phyloP scores from a whole-genome alignment of 2,329 filamentous ascomycete species.

The Alternaria arborescens region DNA sequence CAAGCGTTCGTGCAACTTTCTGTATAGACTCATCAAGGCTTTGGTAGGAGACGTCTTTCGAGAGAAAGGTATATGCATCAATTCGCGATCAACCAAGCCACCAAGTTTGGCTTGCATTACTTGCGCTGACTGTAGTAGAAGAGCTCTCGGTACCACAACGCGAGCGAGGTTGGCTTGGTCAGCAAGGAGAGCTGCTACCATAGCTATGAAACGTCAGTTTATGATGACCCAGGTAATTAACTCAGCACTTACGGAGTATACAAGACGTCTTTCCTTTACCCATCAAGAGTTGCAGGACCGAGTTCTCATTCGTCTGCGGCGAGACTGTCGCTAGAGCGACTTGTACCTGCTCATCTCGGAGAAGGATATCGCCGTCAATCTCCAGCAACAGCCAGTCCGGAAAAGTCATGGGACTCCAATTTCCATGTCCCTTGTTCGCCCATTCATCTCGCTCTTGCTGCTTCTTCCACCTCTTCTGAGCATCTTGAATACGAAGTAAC shows the following conservation, averaged over 20 bases:
- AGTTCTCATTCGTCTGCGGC: constrained; percentile 62
- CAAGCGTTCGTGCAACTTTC: constrained; percentile 54
- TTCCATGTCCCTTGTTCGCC: constrained; percentile 59
- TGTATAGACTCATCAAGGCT: constrained; percentile 45
- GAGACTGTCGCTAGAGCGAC: constrained; percentile 69
- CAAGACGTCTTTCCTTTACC: constrained; percentile 72
- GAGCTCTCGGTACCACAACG: constrained; percentile 64
- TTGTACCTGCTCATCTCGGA: constrained; percentile 68
- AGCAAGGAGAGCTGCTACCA: constrained; percentile 61
- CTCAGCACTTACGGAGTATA: constrained; percentile 55
- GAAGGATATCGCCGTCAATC: constrained; percentile 69
- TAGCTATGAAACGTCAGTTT: constrained; percentile 50
- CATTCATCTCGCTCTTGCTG: constrained; percentile 54
- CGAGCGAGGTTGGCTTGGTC: constrained; percentile 57
- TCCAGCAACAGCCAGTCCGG: constrained; percentile 74
- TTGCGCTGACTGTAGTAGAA: constrained; percentile 67
- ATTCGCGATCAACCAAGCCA: constrained; percentile 61
- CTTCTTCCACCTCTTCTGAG: constrained; percentile 26
- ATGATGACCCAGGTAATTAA: too few relatives aligned
- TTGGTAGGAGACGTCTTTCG: constrained; percentile 55
- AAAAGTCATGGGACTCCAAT: constrained; percentile 64
- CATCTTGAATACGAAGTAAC: constrained; percentile 55
- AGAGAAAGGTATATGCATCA: constrained; percentile 68
- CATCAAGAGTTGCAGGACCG: constrained; percentile 73
- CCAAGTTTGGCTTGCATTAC: constrained; percentile 65